These are phyloP conservation scores for Apophysomyces variabilis DNA, from an alignment of 371 early-diverging fungal genomes.

Conservation along the genomic window DNA sequence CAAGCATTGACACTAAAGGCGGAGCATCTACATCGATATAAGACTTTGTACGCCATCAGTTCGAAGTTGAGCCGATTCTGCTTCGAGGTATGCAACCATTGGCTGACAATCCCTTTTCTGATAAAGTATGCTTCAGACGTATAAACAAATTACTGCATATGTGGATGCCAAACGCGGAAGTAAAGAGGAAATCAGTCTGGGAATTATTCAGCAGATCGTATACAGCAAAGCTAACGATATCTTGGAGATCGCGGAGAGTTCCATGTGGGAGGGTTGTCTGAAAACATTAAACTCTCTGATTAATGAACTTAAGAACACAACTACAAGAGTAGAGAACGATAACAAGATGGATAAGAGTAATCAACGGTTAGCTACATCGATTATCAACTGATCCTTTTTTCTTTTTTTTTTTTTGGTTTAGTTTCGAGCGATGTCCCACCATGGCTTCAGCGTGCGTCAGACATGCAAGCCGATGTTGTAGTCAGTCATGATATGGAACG, in stretches of 20 bases:
- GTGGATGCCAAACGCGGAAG: slow-evolving; percentile 48
- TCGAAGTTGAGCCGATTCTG: slow-evolving; percentile 56
- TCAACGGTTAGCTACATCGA: slow-evolving; percentile 4
- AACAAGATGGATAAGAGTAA: slow-evolving; percentile 56
- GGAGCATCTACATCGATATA: slow-evolving; percentile 57
- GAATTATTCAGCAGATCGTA: slow-evolving; percentile 55
- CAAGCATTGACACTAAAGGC: slow-evolving; percentile 57
- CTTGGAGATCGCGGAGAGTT: slow-evolving; percentile 59
- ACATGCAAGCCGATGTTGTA: slow-evolving; percentile 76
- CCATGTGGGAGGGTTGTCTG: slow-evolving; percentile 67
- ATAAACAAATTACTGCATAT: slow-evolving; percentile 35
- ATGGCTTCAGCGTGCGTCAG: slow-evolving; percentile 81
- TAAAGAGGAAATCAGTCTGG: slow-evolving; percentile 49
- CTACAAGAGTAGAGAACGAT: slow-evolving; percentile 49
- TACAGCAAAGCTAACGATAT: slow-evolving; percentile 55
- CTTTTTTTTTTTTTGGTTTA: slow-evolving; percentile 13
- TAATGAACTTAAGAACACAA: slow-evolving; percentile 46
- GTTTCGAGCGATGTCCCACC: slow-evolving; percentile 67
- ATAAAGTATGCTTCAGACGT: slow-evolving; percentile 17
- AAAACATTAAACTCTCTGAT: slow-evolving; percentile 54
- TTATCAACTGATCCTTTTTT: not conserved
- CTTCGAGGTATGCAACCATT: slow-evolving; percentile 35
- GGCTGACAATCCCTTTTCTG: not conserved
- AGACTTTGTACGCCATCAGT: slow-evolving; percentile 52
- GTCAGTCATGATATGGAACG: slow-evolving; percentile 80